These are phyloP conservation scores for Wallacemonas rigidus DNA, from an alignment of 208 protist species.

Conservation along the genomic window DNA sequence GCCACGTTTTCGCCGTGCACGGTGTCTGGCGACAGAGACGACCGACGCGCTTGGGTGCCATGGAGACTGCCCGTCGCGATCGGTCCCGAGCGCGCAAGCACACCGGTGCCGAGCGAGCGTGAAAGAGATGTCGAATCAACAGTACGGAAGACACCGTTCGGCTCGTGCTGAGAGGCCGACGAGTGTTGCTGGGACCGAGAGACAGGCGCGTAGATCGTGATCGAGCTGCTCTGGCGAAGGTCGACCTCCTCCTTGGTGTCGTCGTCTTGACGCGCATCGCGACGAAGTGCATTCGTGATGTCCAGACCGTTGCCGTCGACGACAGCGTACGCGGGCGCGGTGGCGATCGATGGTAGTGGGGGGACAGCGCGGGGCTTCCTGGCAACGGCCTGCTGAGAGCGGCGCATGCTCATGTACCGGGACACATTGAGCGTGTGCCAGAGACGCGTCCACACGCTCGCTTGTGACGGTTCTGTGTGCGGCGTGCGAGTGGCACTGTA, in stretches of 20 bases:
- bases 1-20: not conserved
- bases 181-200: not conserved
- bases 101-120: conserved; percentile 3
- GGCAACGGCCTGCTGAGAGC: not conserved
- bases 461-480: not conserved
- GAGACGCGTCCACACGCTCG: not conserved
- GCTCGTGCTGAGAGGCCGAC: not conserved
- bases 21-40: not conserved
- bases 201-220: conserved; percentile 4
- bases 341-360: not conserved
- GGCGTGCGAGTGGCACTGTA: no score
- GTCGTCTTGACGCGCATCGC: not conserved
- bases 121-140: not conserved
- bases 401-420: no score
- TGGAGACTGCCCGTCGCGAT: not conserved
- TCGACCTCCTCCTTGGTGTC: not conserved
- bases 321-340: not conserved
- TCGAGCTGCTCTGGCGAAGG: conserved; percentile 9
- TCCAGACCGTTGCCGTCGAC: not conserved
- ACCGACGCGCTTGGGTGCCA: not conserved
- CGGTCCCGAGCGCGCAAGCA: not conserved
- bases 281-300: not conserved
- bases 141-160: not conserved
- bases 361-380: not conserved
- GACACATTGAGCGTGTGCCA: not conserved